A percentile compares a stretch with the other conserved stretches of the same genome.
Conservation (phyloP, 768 basidiomycete genomes). For the Chlorophyllum brunneum region DNA sequence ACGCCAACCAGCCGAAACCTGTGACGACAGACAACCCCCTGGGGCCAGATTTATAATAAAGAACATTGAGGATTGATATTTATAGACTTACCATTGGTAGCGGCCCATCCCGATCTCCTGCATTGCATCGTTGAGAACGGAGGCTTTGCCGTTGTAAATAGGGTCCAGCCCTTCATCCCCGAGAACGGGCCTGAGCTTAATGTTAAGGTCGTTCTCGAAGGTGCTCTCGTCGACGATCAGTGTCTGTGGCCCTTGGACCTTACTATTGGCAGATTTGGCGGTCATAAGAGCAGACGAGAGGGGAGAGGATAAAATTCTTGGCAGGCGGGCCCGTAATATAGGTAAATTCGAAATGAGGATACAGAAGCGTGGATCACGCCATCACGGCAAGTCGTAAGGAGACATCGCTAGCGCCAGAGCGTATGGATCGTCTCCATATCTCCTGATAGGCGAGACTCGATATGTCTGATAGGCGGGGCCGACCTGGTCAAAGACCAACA, state of each 20-base stretch:
- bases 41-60: too few relatives aligned
- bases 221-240: not conserved
- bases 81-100: conserved; percentile 28
- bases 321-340: not conserved
- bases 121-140: conserved; percentile 15
- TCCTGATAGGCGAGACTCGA: not conserved
- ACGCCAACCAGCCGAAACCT: conserved; percentile 30
- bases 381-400: not conserved
- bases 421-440: not conserved
- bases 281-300: too few relatives aligned
- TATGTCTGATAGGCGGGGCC: not conserved
- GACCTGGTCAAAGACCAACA: too few relatives aligned
- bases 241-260: conserved; percentile 35
- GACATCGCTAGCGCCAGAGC: not conserved
- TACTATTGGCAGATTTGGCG: conserved; percentile 43
- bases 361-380: not conserved
- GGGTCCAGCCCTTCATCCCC: conserved; percentile 9
- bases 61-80: not conserved
- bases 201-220: not conserved
- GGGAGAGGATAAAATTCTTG: not conserved
- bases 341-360: not conserved
- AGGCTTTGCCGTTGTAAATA: conserved; percentile 10
- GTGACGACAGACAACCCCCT: conserved; percentile 27
- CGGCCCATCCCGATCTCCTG: conserved; percentile 23
- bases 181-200: not conserved